A percentile compares a stretch with the other conserved stretches of the same genome.
Conservation (phyloP, 345 rosid species). For the Bretschneidera sinensis region DNA sequence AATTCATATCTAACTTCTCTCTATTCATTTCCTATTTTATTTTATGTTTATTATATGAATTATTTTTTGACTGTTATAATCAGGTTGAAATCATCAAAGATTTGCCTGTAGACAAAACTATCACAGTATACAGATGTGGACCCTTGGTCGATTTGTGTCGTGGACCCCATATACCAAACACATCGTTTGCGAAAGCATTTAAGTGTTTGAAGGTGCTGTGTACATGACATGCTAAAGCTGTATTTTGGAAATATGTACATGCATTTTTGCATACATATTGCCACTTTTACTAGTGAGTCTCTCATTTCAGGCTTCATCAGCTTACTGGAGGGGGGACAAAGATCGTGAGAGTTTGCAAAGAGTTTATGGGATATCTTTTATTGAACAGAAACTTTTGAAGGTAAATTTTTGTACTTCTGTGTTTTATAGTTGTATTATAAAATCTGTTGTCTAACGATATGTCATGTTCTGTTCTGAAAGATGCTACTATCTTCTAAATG, state of each 20-base stretch:
- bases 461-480: not conserved
- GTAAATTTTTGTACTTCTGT: constrained; percentile 27
- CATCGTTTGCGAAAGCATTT: constrained; percentile 93
- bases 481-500: not conserved
- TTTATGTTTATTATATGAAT: constrained; percentile 1
- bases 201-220: constrained; percentile 75
- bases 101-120: constrained; percentile 83
- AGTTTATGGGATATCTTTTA: constrained; percentile 97
- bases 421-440: constrained; percentile 4
- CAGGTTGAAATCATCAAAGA: constrained; percentile 90
- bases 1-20: no score
- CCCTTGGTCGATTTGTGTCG: constrained; percentile 96
- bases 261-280: constrained; percentile 14
- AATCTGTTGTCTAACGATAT: not conserved
- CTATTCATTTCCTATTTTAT: not conserved
- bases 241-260: constrained; percentile 12
- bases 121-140: constrained; percentile 96
- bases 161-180: constrained; percentile 98
- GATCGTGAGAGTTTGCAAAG: constrained; percentile 95
- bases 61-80: constrained; percentile 20
- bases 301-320: constrained; percentile 83
- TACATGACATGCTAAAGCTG: constrained; percentile 6
- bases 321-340: constrained; percentile 92
- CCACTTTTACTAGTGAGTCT: constrained; percentile 12
- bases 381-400: constrained; percentile 83